These are phyloP conservation scores for Crepidotus variabilis DNA, from an alignment of 768 basidiomycete genomes.

Conservation along the genomic window DNA sequence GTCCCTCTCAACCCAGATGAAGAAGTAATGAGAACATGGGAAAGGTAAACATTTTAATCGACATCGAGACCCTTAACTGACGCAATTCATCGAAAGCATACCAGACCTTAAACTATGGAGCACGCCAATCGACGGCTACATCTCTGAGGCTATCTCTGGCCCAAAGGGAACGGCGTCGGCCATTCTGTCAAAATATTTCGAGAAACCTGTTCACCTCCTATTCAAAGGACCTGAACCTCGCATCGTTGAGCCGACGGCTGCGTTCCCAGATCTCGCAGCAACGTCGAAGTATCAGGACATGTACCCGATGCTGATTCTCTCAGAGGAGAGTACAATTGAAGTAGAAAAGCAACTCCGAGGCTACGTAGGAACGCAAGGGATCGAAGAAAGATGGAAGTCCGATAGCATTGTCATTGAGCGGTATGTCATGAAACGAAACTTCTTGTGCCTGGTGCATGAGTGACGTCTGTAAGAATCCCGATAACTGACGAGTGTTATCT, in stretches of 20 bases:
- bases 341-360: constrained; percentile 45
- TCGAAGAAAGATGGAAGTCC: constrained; percentile 48
- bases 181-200: constrained; percentile 60
- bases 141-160: constrained; percentile 43
- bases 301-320: constrained; percentile 65
- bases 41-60: constrained; percentile 38
- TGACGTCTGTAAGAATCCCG: background rate
- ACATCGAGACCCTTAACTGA: background rate
- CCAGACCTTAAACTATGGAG: constrained; percentile 50
- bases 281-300: constrained; percentile 64
- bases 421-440: constrained; percentile 28
- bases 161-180: constrained; percentile 42
- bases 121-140: constrained; percentile 57
- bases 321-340: constrained; percentile 58
- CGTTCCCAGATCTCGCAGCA: constrained; percentile 56
- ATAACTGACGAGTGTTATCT: constrained; percentile 2
- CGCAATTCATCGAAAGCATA: constrained; percentile 35
- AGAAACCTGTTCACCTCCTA: constrained; percentile 55
- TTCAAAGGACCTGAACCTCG: constrained; percentile 64
- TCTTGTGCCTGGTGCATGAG: background rate
- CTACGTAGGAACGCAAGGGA: constrained; percentile 45
- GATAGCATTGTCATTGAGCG: constrained; percentile 54
- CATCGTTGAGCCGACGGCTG: constrained; percentile 41
- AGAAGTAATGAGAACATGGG: constrained; percentile 49
- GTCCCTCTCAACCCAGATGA: constrained; percentile 55